Percentiles rank a stretch among this genome's conserved stretches.
These are phyloP conservation scores for Thielaviopsis cerberus DNA, from an alignment of 2,329 filamentous ascomycete genomes.

Conservation along the genomic window DNA sequence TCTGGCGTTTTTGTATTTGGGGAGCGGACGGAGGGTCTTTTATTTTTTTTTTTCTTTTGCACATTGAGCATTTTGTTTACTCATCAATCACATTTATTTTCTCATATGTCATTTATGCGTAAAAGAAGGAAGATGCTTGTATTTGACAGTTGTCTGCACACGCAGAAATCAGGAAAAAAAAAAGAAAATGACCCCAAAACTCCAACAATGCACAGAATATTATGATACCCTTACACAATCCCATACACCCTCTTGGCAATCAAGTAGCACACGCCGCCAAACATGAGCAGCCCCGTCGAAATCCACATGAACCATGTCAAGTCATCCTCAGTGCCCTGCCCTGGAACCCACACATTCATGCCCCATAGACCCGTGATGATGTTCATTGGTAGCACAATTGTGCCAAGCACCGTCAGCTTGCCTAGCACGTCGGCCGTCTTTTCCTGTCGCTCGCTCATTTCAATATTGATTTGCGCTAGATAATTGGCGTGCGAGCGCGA, in stretches of 20 bases:
- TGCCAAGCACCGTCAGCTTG: slow-evolving; percentile 86
- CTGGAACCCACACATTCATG: slow-evolving; percentile 95
- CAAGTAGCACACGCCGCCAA: slow-evolving; percentile 62
- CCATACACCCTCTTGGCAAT: slow-evolving; percentile 71
- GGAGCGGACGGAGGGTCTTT: background rate
- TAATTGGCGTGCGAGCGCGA: slow-evolving; percentile 89
- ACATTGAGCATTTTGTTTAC: background rate
- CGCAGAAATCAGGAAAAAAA: background rate
- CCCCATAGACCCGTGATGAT: slow-evolving; percentile 97
- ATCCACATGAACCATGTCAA: slow-evolving; percentile 58
- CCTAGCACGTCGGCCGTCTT: slow-evolving; percentile 88
- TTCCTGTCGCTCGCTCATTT: slow-evolving; percentile 95
- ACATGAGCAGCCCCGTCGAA: slow-evolving; percentile 56
- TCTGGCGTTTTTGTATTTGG: no score
- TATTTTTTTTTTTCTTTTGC: background rate
- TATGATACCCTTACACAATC: slow-evolving; percentile 38
- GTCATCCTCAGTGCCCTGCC: slow-evolving; percentile 62
- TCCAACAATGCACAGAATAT: background rate
- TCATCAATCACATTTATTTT: background rate
- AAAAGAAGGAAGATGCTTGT: no score
- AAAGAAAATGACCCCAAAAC: background rate
- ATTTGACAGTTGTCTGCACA: no score
- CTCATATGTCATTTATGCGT: no score
- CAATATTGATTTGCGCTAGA: slow-evolving; percentile 96
- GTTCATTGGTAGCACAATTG: slow-evolving; percentile 96